Percentiles rank a stretch among this genome's conserved stretches.
These are phyloP conservation scores for Solioccasus polychromus DNA, from an alignment of 768 basidiomycete species.

Conservation along the genomic window DNA sequence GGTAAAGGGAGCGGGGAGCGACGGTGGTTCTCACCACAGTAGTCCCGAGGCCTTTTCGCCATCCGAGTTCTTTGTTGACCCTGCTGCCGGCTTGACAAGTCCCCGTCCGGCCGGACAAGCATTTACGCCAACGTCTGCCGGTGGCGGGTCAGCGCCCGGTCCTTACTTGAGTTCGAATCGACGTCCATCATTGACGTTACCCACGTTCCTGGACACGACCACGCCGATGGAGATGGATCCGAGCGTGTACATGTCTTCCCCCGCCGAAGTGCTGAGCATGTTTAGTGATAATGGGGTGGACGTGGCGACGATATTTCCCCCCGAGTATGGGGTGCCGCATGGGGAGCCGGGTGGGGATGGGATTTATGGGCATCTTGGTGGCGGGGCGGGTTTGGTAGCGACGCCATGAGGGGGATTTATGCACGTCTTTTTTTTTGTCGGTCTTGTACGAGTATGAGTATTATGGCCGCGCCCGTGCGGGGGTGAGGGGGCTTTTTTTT, in stretches of 20 bases:
- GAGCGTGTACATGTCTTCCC: slow-evolving; percentile 49
- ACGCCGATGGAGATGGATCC: slow-evolving; percentile 48
- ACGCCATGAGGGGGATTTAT: slow-evolving; percentile 19
- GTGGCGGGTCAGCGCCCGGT: slow-evolving; percentile 11
- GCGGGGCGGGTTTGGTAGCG: slow-evolving; percentile 24
- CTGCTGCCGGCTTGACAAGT: slow-evolving; percentile 23
- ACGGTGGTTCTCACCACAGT: slow-evolving; percentile 42
- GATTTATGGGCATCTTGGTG: slow-evolving; percentile 26
- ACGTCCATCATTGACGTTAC: slow-evolving; percentile 21
- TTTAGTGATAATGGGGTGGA: slow-evolving; percentile 46
- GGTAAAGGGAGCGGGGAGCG: slow-evolving; percentile 45
- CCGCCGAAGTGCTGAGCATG: slow-evolving; percentile 59
- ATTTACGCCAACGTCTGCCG: slow-evolving; percentile 22
- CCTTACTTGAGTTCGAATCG: slow-evolving; percentile 25
- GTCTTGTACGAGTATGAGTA: slow-evolving; percentile 19
- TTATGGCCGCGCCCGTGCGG: too few relatives aligned
- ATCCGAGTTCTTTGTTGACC: slow-evolving; percentile 61
- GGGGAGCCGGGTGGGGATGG: too few relatives aligned
- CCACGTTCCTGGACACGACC: slow-evolving; percentile 29
- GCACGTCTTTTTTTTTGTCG: too few relatives aligned
- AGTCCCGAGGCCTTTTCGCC: slow-evolving; percentile 68
- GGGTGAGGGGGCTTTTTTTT: too few relatives aligned
- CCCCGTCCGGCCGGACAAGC: slow-evolving; percentile 21
- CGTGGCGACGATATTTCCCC: slow-evolving; percentile 31
- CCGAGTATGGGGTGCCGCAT: slow-evolving; percentile 27